Base-by-base conservation (phyloP, 2,329 filamentous ascomycete species). In the Pseudogymnoascus sp. region DNA sequence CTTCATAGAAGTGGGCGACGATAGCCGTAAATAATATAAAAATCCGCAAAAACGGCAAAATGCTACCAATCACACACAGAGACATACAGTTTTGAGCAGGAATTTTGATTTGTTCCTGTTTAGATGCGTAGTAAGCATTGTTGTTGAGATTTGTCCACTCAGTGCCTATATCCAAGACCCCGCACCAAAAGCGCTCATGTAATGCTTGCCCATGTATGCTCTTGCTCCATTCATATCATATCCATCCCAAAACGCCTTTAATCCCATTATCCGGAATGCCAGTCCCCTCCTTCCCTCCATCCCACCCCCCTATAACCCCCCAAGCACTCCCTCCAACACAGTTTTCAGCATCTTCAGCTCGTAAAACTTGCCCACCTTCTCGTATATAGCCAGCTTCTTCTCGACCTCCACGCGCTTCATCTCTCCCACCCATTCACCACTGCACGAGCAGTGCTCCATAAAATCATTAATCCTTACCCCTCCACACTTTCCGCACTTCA, bases 371-470 rank as follows among this genome's bases (percentile, higher is more conserved):
- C 90, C 90, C 58, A 96, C 92, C 61, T 83, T 86, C 67, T 79
- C 81, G 75, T 91, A 87, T 4, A 96, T 88, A 42, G 74, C 80
- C 69, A 97, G 69, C 72, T 79, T 82, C 72, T 79, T 84, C 70
- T 83, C 75, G 25, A 93, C 77, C 28, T 89, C 89, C 30, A 82
- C 84, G 66, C 82, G 80, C 67, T 87, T 83, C 64, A 92, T 80
- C 19, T 86, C 90, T 67, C 85, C 85, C 16, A 81, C 82, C 94
- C 94, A 99, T 64, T 84, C 83, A 3, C 94, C 94, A 65, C 90
- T 91, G 78, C 94, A 99, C 9, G 87, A 89, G 75, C 95, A 99
- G 75, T 97, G 92, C 74, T 97, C 93, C 86, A 94, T 92, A 69
- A 97, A 95, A 71, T 97, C 93, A 73, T 96, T 97, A 41, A 90